A percentile compares a stretch with the other conserved stretches of the same genome.
Conservation (phyloP, 2,329 filamentous ascomycete species). For the Fusarium sp. region DNA sequence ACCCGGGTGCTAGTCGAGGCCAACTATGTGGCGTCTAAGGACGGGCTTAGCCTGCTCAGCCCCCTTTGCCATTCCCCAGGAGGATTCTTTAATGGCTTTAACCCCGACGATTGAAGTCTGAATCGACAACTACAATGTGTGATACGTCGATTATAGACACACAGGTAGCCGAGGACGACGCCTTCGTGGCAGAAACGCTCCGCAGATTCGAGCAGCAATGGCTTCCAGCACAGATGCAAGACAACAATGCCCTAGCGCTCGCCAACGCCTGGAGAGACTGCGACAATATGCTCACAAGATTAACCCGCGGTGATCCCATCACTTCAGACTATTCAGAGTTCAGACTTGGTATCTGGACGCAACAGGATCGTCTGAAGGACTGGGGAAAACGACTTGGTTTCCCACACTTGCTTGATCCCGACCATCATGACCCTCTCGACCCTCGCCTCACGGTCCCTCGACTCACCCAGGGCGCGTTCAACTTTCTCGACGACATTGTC, state of each 20-base stretch:
- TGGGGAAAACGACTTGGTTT: neutral
- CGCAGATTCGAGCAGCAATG: neutral
- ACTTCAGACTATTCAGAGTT: neutral
- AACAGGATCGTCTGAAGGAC: neutral
- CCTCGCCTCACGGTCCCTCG: neutral
- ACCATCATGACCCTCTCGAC: neutral
- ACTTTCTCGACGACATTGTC: neutral
- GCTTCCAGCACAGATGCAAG: neutral
- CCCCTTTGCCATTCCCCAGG: neutral
- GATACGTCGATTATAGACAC: neutral
- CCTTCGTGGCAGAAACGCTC: neutral
- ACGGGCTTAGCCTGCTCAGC: neutral
- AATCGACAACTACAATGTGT: neutral
- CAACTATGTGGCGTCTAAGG: neutral
- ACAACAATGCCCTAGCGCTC: neutral
- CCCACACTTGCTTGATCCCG: neutral
- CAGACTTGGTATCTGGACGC: neutral
- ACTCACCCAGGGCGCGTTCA: neutral
- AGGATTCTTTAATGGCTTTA: neutral
- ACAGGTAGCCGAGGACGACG: neutral
- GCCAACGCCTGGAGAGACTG: neutral
- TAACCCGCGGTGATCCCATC: neutral
- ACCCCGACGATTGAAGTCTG: neutral
- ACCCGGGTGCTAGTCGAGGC: neutral
- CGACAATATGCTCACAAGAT: neutral